phyloP scores from a whole-genome alignment of 108 stramenopile species.

The Cyclostephanos tholiformis region DNA sequence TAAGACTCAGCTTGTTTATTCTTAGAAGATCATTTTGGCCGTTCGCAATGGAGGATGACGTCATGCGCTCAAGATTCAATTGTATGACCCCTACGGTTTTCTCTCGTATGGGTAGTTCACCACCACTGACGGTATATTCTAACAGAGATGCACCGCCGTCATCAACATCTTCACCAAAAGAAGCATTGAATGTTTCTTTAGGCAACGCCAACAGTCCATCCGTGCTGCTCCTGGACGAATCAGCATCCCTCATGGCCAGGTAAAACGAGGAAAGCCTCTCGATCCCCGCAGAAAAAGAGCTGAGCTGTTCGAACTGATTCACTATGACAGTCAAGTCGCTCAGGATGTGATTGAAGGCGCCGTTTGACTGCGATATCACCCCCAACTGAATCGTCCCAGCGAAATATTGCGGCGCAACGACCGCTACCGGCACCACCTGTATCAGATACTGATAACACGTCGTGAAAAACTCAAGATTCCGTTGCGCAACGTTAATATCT shows the following conservation, averaged over 20 bases:
- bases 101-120: neutral
- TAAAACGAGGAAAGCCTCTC: constrained; percentile 86
- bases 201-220: constrained; percentile 44
- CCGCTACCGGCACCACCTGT: constrained; percentile 90
- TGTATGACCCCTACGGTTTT: constrained; percentile 19
- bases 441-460: constrained; percentile 86
- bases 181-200: neutral
- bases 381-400: constrained; percentile 89
- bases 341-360: constrained; percentile 83
- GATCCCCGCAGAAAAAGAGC: constrained; percentile 88
- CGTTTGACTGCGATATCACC: constrained; percentile 83
- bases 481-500: constrained; percentile 74
- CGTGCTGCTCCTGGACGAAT: constrained; percentile 49
- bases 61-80: constrained; percentile 36
- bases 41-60: constrained; percentile 13
- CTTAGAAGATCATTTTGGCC: constrained; percentile 41
- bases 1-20: constrained; percentile 60
- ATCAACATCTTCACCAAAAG: neutral
- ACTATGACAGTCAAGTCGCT: constrained; percentile 78
- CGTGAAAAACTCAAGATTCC: constrained; percentile 95
- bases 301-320: constrained; percentile 93
- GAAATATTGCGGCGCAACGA: constrained; percentile 94
- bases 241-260: constrained; percentile 70
- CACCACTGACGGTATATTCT: neutral
- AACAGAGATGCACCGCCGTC: neutral